A percentile compares a stretch with the other conserved stretches of the same genome.
Conservation (phyloP, 345 rosid genomes). For the Sisymbrium irio region DNA sequence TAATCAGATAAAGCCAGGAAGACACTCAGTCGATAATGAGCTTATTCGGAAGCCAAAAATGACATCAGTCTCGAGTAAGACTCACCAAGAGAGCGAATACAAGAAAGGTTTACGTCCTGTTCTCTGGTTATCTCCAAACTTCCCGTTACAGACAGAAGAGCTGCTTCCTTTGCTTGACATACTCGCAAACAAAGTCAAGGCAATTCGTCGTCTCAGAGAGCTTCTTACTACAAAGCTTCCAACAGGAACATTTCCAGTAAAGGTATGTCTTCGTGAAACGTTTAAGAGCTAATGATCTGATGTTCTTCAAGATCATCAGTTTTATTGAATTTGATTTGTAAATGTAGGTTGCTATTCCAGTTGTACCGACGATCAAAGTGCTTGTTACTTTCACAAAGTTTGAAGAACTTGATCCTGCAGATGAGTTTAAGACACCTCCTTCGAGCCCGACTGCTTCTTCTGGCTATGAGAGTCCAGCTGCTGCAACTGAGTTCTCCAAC, state of each 20-base stretch:
- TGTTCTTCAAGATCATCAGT: background rate
- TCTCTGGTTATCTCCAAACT: conserved; percentile 87
- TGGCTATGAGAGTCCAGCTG: conserved; percentile 66
- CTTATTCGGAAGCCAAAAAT: conserved; percentile 49
- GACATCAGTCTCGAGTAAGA: conserved; percentile 40
- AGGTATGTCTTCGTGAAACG: conserved; percentile 44
- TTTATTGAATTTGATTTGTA: background rate
- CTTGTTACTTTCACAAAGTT: conserved; percentile 88
- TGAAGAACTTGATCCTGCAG: conserved; percentile 77
- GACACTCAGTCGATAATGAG: conserved; percentile 82
- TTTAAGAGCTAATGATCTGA: background rate
- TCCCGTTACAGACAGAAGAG: conserved; percentile 90
- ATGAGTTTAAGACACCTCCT: conserved; percentile 88
- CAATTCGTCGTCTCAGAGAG: conserved; percentile 93
- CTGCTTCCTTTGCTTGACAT: conserved; percentile 95
- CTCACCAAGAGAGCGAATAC: conserved; percentile 81
- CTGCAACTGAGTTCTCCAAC: conserved; percentile 37
- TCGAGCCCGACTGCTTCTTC: conserved; percentile 63
- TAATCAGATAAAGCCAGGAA: conserved; percentile 70
- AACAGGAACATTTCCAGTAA: conserved; percentile 86
- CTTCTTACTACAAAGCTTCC: conserved; percentile 96
- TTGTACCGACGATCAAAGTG: conserved; percentile 90
- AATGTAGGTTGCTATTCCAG: conserved; percentile 91
- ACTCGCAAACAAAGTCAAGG: conserved; percentile 97
- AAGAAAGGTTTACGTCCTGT: conserved; percentile 92